Conservation (phyloP, 1,139 yeast genomes). For the Cylindricascospora bacillispora region DNA sequence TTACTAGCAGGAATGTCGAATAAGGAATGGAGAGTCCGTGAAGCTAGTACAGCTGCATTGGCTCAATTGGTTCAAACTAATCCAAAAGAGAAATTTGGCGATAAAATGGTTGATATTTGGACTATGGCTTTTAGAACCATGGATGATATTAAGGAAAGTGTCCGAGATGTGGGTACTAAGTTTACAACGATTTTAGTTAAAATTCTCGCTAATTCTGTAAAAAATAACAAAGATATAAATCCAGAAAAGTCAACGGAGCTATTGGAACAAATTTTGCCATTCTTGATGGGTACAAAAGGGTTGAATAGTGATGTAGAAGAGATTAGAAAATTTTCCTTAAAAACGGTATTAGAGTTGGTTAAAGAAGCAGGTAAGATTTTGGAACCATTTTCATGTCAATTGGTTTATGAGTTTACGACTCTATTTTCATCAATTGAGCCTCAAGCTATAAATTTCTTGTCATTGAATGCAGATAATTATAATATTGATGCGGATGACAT, state of each 20-base stretch:
- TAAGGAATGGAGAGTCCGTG: conserved; percentile 88
- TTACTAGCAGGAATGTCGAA: conserved; percentile 59
- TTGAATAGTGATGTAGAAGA: conserved; percentile 79
- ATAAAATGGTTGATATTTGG: conserved; percentile 61
- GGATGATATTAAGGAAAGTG: conserved; percentile 94
- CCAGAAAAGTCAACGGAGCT: conserved; percentile 36
- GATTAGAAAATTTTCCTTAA: conserved; percentile 61
- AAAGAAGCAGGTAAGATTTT: conserved; percentile 49
- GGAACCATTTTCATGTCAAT: conserved; percentile 52
- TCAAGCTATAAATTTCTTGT: conserved; percentile 72
- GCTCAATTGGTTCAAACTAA: conserved; percentile 56
- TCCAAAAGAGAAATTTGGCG: conserved; percentile 41
- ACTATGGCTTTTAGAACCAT: conserved; percentile 74
- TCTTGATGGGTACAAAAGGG: conserved; percentile 68
- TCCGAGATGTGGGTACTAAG: conserved; percentile 64
- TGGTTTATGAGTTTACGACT: conserved; percentile 55
- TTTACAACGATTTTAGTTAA: conserved; percentile 59
- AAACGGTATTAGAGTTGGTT: conserved; percentile 58
- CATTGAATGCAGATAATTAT: conserved; percentile 81
- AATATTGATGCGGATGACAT: conserved; percentile 59
- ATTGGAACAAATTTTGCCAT: conserved; percentile 58
- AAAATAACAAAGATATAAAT: conserved; percentile 26
- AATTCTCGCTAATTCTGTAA: conserved; percentile 44
- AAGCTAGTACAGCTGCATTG: conserved; percentile 72
- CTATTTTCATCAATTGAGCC: conserved; percentile 87